Conservation (phyloP, 2,329 filamentous ascomycete species). For the Cordyceps militaris region DNA sequence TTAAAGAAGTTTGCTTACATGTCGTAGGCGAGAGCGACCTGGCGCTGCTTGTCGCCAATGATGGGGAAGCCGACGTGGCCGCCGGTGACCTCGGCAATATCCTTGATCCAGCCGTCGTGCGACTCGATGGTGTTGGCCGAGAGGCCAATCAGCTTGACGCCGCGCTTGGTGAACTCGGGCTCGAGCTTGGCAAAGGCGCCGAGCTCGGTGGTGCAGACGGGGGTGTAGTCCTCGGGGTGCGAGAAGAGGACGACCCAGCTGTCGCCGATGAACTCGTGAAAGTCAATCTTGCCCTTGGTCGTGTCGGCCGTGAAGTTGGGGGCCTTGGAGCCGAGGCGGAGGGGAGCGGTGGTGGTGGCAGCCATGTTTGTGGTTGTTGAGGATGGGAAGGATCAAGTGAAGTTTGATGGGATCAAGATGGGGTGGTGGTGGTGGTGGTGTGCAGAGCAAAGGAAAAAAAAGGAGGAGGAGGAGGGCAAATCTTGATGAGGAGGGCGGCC, state of each 20-base stretch:
- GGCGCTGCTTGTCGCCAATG: slow-evolving; percentile 71
- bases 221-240: slow-evolving; percentile 85
- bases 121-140: slow-evolving; percentile 78
- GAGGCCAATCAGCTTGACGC: slow-evolving; percentile 86
- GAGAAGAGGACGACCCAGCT: slow-evolving; percentile 80
- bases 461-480: not conserved
- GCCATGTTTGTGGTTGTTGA: slow-evolving; percentile 18
- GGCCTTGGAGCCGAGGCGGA: slow-evolving; percentile 60
- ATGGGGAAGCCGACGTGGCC: slow-evolving; percentile 69
- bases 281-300: slow-evolving; percentile 69
- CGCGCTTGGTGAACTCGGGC: slow-evolving; percentile 78
- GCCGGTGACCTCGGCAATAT: slow-evolving; percentile 73
- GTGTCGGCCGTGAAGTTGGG: slow-evolving; percentile 82
- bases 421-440: not conserved
- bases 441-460: not conserved
- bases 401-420: not conserved
- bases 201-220: slow-evolving; percentile 92
- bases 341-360: slow-evolving; percentile 29
- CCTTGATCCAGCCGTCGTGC: slow-evolving; percentile 85
- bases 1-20: slow-evolving; percentile 50
- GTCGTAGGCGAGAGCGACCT: slow-evolving; percentile 70
- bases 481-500: not conserved
- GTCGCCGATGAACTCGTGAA: slow-evolving; percentile 74
- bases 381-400: not conserved
- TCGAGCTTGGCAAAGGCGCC: slow-evolving; percentile 87